Base-by-base conservation (phyloP, 2,329 filamentous ascomycete species). In the Colletotrichum simmondsii region DNA sequence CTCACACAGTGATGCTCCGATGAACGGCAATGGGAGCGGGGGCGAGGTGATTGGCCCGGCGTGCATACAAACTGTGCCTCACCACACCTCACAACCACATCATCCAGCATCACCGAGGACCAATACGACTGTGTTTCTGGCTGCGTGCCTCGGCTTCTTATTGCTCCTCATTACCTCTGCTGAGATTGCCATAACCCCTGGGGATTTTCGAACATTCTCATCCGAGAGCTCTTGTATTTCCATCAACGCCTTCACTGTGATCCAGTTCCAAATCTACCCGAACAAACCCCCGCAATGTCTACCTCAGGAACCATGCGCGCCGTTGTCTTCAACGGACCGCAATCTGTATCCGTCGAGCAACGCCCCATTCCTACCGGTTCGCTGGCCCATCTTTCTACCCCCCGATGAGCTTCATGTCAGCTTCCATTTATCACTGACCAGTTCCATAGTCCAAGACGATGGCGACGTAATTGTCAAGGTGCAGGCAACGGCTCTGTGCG, bases 401-500 rank as follows among this genome's bases (percentile, higher is more conserved):
- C 19, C n/a, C 7, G 11, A 16, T 59, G n/a, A 35, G 14, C 37
- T 35, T 32, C 19, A 58, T 14, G 4, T 19, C 22, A 24, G 28
- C n/a, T 46, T 30, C 42, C 19, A 52, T 14, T 42, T 19, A 24
- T 32, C 54, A 30, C 56, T 72, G n/a, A 72, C 54, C 6, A 46
- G 14, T n/a, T 2, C 19, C 49, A 63, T 65, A 89, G 87, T 98
- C 75, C 87, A 92, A 77, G 87, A 94, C 72, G 87, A 90, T 6
- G 89, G 87, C 69, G 95, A 98, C 80, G 89, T 96, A 71, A 92
- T 98, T 76, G 90, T 98, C 79, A 95, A 94, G 81, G 94, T 97
- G 24, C 88, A 91, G 73, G 93, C 94, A 77, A 94, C 95, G 30
- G 95, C 94, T 19, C 88, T 98, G 37, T 98, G 95, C 81, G 95